These are phyloP conservation scores for Patellifolia procumbens DNA, from an alignment of 179 eudicot species.

Conservation along the genomic window DNA sequence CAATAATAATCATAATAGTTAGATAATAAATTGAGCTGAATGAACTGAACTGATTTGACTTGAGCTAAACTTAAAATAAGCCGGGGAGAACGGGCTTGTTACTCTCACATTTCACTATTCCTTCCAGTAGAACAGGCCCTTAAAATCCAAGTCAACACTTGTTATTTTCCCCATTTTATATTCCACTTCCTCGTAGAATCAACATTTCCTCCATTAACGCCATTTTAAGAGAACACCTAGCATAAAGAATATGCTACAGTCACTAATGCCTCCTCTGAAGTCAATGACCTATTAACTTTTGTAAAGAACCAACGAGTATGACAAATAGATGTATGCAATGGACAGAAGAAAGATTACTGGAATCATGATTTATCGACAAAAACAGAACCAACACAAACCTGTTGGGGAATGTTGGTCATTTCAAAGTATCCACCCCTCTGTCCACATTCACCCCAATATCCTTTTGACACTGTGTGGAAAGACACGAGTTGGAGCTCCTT, in stretches of 20 bases:
- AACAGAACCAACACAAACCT: constrained; percentile 50
- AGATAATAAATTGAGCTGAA: no score
- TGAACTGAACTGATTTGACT: no score
- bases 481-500: constrained; percentile 90
- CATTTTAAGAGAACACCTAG: neutral
- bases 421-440: constrained; percentile 97
- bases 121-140: neutral
- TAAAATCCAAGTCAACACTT: neutral
- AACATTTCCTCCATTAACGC: neutral
- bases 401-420: constrained; percentile 87
- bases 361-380: neutral
- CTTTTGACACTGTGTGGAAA: constrained; percentile 95
- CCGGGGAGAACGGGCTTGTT: no score
- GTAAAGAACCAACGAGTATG: no score
- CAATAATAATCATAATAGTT: no score
- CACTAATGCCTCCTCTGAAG: neutral
- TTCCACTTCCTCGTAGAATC: neutral
- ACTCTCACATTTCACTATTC: no score
- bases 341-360: neutral
- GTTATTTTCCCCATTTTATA: neutral
- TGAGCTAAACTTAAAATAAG: no score
- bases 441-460: constrained; percentile 98
- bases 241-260: neutral
- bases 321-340: neutral
- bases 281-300: neutral